A percentile compares a stretch with the other conserved stretches of the same genome.
phyloP scores from a whole-genome alignment of 352 stramenopile genomes.

The Phytopythium delawarense region DNA sequence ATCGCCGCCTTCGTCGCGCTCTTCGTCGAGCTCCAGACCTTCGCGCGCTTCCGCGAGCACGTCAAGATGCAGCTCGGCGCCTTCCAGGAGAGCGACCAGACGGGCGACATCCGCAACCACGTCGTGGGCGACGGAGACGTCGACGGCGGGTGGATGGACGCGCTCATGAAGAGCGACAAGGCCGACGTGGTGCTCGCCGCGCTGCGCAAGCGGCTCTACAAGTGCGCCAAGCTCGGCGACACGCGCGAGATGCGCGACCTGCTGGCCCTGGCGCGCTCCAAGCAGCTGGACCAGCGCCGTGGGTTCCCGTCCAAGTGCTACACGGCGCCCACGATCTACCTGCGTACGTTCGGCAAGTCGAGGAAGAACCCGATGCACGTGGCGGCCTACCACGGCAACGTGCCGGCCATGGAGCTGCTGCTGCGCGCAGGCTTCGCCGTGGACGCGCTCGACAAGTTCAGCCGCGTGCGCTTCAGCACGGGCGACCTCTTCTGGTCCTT shows the following conservation, averaged over 20 bases:
- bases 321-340: slow-evolving; percentile 34
- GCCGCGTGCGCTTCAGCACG: slow-evolving; percentile 70
- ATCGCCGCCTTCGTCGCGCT: slow-evolving; percentile 57
- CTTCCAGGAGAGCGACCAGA: slow-evolving; percentile 80
- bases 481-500: slow-evolving; percentile 84
- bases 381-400: slow-evolving; percentile 69
- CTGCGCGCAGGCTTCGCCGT: slow-evolving; percentile 49
- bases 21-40: slow-evolving; percentile 62
- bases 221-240: slow-evolving; percentile 61
- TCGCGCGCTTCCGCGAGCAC: slow-evolving; percentile 76
- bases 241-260: slow-evolving; percentile 56
- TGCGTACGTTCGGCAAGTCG: slow-evolving; percentile 56
- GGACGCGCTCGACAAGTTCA: slow-evolving; percentile 73
- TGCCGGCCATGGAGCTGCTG: slow-evolving; percentile 60
- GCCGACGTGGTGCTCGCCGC: slow-evolving; percentile 41
- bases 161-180: slow-evolving; percentile 45
- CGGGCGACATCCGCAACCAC: slow-evolving; percentile 62
- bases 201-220: slow-evolving; percentile 72
- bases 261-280: slow-evolving; percentile 44
- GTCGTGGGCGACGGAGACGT: slow-evolving; percentile 35
- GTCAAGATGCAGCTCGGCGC: slow-evolving; percentile 82
- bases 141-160: slow-evolving; percentile 17
- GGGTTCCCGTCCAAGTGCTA: slow-evolving; percentile 67
- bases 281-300: slow-evolving; percentile 28
- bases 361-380: slow-evolving; percentile 81